Base-by-base conservation (phyloP, 2,329 filamentous ascomycete species). In the Escovopsis sp. region DNA sequence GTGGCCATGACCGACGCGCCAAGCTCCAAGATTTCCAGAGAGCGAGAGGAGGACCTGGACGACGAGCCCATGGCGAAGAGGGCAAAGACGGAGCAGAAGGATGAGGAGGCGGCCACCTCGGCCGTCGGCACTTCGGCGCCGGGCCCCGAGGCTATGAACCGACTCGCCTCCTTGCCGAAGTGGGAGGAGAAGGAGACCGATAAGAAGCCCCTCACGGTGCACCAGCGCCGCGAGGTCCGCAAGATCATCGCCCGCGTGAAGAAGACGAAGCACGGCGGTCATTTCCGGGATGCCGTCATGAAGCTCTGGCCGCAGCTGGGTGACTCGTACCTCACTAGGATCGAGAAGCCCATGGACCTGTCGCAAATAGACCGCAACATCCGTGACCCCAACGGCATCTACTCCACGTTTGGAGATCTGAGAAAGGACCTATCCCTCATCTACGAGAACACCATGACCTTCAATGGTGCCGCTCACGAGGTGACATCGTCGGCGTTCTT, bases 261-360 rank as follows among this genome's bases (percentile, higher is more conserved):
- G 66, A 91, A 94, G 62, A 88, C 85, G 38, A 86, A 89, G 58
- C 77, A 80, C 46, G 85, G 89, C 2, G 64, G 65, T 6, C 74
- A 81, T 43, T 96, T 94, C 65, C 72, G 77, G 48, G 72, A 79
- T 36, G 81, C 91, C 0, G 91, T 96, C 7, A 73, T 85, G 57
- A 75, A 72, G 34, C 66, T 89, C 23, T 85, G 82, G 61, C 73
- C 94, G 35, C 69, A 67, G 26, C 77, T 96, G 35, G 86, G 85
- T 43, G 78, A 77, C 2, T 83, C 86, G 48, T 84, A 82, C 48
- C 66, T 74, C 2, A 68, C 81, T 33, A 78, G 67, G 47, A 65
- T 96, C 51, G 74, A 78, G 33, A 72, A 80, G 28, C 88, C 88
- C 0, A 88, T 94, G 69, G 89, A 96, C 59, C 72, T 98, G 33